phyloP scores from a whole-genome alignment of 345 rosid species.

The Laguncularia racemosa region DNA sequence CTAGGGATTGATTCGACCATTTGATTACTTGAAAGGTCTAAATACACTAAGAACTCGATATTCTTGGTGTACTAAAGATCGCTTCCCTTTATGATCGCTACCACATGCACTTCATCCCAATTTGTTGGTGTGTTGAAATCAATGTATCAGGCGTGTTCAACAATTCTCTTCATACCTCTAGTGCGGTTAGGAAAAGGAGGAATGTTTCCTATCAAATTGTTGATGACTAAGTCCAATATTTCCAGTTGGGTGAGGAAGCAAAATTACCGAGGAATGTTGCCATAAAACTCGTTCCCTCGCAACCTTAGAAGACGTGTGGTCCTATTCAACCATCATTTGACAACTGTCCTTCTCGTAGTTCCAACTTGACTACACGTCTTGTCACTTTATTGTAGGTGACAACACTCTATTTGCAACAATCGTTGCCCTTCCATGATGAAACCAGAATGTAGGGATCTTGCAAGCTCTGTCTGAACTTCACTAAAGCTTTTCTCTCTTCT shows the following conservation, averaged over 20 bases:
- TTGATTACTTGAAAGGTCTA: conserved; percentile 14
- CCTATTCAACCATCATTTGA: no score
- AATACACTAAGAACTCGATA: conserved; percentile 6
- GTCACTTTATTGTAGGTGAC: neutral
- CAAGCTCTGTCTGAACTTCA: neutral
- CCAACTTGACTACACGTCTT: neutral
- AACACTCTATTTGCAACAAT: conserved; percentile 1
- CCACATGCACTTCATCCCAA: neutral
- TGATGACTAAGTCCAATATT: no score
- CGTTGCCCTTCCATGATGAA: neutral
- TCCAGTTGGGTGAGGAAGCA: no score
- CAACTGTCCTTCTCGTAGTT: no score
- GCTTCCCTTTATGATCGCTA: conserved; percentile 3
- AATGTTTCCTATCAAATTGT: no score
- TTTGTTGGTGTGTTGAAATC: no score
- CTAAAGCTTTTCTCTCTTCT: conserved; percentile 1
- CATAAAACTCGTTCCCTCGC: no score
- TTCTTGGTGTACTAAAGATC: neutral
- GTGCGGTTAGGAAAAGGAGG: no score
- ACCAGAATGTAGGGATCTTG: neutral
- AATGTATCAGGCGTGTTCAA: no score
- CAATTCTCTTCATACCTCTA: no score
- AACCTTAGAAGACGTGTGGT: no score
- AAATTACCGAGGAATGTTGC: no score
- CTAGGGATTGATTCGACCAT: neutral